phyloP scores from a whole-genome alignment of 306 rosid species.

The Carpinus viminea region DNA sequence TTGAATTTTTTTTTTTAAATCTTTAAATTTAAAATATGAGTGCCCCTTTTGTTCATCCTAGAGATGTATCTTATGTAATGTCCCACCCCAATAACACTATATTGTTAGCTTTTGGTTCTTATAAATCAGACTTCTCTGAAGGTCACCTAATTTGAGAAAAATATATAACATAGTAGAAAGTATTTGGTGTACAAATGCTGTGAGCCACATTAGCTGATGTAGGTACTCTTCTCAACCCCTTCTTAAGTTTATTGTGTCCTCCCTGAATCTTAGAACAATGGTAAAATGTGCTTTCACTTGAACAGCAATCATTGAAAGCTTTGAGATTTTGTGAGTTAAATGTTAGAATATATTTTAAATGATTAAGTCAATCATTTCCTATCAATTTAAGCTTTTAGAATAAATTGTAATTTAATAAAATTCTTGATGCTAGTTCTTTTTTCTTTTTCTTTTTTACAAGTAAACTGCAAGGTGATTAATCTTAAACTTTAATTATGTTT shows the following conservation, averaged over 20 bases:
- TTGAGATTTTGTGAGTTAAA: background rate
- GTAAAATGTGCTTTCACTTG: background rate
- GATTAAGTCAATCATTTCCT: no score
- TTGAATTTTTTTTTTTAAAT: no score
- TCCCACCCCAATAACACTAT: no score
- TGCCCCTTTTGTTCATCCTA: no score
- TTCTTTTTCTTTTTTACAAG: background rate
- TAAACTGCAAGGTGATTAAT: background rate
- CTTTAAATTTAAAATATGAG: no score
- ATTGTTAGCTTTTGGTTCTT: no score
- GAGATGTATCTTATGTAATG: no score
- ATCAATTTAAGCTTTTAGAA: background rate
- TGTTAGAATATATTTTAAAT: no score
- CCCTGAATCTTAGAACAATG: background rate
- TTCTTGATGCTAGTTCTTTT: background rate
- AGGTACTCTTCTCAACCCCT: background rate
- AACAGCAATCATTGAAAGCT: background rate
- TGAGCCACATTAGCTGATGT: background rate
- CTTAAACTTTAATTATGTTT: slow-evolving; percentile 5
- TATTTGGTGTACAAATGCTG: background rate
- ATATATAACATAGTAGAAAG: no score
- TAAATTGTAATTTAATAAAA: no score
- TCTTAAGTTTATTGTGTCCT: background rate
- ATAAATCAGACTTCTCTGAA: no score
- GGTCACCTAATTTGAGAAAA: no score